Conservation (phyloP, 2,329 filamentous ascomycete species). For the Mycosphaerelloides madeirae region DNA sequence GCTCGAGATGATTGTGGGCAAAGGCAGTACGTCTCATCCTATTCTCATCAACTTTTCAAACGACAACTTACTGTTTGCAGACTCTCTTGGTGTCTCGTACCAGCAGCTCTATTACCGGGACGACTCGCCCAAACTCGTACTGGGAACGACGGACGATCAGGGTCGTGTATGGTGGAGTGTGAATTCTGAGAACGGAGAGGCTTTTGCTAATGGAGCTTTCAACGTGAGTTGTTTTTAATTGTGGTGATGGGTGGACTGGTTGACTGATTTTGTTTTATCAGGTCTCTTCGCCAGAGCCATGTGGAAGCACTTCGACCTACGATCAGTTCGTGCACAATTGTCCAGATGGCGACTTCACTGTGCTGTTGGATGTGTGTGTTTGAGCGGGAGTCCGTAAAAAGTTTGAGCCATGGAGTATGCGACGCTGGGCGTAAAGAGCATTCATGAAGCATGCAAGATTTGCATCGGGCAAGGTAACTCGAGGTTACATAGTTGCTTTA, state of each 20-base stretch:
- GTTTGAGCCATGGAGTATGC: no score
- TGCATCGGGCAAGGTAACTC: no score
- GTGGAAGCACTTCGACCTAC: conserved; percentile 1
- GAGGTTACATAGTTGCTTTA: no score
- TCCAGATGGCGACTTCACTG: conserved; percentile 2
- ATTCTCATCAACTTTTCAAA: background rate
- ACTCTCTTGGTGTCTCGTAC: conserved; percentile 29
- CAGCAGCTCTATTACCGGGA: conserved; percentile 22
- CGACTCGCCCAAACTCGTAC: conserved; percentile 23
- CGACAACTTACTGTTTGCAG: conserved; percentile 4
- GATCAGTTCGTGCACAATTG: conserved; percentile 4
- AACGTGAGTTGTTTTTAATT: conserved; percentile 10
- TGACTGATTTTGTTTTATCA: background rate
- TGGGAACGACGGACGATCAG: conserved; percentile 21
- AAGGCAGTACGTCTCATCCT: conserved; percentile 19
- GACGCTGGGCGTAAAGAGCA: no score
- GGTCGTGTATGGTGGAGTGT: conserved; percentile 28
- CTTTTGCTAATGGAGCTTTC: conserved; percentile 20
- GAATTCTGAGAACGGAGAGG: conserved; percentile 24
- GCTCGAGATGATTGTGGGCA: conserved; percentile 19
- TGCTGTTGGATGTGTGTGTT: background rate
- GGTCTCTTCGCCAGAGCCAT: conserved; percentile 2
- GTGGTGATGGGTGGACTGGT: background rate
- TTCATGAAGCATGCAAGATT: no score
- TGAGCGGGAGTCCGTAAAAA: no score